These are phyloP conservation scores for Penicillium malachiteum DNA, from an alignment of 495 filamentous ascomycete species.

Conservation along the genomic window DNA sequence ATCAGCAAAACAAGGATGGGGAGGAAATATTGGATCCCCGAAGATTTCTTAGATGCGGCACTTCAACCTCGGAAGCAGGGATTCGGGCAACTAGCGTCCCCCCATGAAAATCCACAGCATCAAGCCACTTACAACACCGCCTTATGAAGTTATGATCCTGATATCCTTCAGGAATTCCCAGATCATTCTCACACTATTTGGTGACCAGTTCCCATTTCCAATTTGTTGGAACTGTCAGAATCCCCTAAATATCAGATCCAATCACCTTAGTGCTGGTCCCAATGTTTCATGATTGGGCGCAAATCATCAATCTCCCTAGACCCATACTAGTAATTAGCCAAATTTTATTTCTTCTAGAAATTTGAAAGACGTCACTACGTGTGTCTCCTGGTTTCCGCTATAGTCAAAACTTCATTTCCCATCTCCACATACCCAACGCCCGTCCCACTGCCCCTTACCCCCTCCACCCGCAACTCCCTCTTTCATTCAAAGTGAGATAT, in stretches of 20 bases:
- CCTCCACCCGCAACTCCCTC: not conserved
- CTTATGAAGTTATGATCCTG: not conserved
- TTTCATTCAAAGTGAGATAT: not conserved
- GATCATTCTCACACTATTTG: too few species aligned
- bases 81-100: too few species aligned
- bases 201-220: not conserved
- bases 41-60: too few species aligned
- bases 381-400: too few species aligned
- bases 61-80: too few species aligned
- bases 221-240: not conserved
- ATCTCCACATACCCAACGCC: not conserved
- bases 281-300: not conserved
- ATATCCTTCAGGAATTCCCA: not conserved
- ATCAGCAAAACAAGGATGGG: too few species aligned
- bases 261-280: not conserved
- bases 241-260: constrained; percentile 1
- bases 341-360: not conserved
- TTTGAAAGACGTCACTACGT: not conserved
- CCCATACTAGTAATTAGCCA: not conserved
- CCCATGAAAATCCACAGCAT: not conserved
- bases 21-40: too few species aligned
- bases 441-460: not conserved
- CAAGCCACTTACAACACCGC: not conserved
- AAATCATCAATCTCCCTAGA: not conserved
- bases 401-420: not conserved